These are phyloP conservation scores for Leccinum uliginosum DNA, from an alignment of 768 basidiomycete species.

Conservation along the genomic window DNA sequence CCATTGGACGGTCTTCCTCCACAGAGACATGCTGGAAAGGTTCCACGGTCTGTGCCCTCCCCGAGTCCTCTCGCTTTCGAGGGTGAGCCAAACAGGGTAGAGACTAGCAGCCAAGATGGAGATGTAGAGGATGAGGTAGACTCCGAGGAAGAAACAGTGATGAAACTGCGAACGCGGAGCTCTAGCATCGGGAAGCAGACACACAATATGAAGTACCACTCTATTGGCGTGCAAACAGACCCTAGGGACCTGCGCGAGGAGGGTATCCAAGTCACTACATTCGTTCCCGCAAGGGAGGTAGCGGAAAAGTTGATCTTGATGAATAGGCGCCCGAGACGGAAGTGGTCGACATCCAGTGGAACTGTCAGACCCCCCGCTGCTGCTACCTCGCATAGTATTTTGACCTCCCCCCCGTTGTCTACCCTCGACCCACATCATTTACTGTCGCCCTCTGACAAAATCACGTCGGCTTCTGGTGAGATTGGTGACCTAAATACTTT, in stretches of 20 bases:
- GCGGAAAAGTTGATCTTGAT: constrained; percentile 21
- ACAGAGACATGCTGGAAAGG: constrained; percentile 63
- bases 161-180: constrained; percentile 34
- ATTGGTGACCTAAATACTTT: constrained; percentile 3
- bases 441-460: constrained; percentile 17
- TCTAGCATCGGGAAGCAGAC: constrained; percentile 24
- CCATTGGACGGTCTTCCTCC: constrained; percentile 86
- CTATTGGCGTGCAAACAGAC: constrained; percentile 69
- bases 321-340: constrained; percentile 20
- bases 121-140: constrained; percentile 78
- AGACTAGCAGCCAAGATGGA: constrained; percentile 74
- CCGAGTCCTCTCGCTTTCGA: constrained; percentile 30
- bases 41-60: constrained; percentile 48
- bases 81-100: constrained; percentile 38
- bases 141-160: constrained; percentile 39
- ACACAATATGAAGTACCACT: constrained; percentile 46
- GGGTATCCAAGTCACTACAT: constrained; percentile 52
- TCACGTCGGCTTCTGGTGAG: constrained; percentile 7
- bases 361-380: not conserved
- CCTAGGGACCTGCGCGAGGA: constrained; percentile 49
- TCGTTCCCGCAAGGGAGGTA: constrained; percentile 12
- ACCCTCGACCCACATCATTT: constrained; percentile 13
- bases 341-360: constrained; percentile 14
- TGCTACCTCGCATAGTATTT: not conserved
- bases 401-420: constrained; percentile 2